Conservation (phyloP, 1,139 yeast species). For the Saccharomyces pastorianus region DNA sequence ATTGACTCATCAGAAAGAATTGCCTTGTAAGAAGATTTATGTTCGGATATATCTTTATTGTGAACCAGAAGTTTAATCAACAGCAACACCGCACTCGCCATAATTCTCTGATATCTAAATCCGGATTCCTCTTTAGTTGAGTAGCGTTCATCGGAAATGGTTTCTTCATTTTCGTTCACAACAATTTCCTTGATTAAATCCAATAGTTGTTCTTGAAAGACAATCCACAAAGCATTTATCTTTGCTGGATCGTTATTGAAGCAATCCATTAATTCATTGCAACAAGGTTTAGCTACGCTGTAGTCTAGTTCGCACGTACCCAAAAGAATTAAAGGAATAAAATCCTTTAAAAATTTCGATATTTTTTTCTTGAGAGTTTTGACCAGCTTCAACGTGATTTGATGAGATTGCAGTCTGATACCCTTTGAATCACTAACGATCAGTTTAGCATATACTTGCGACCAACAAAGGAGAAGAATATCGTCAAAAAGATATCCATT, state of each 20-base stretch:
- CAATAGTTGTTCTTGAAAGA: constrained; percentile 50
- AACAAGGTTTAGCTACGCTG: constrained; percentile 47
- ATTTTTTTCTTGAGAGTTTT: constrained; percentile 47
- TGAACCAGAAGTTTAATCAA: constrained; percentile 37
- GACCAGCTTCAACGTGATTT: constrained; percentile 51
- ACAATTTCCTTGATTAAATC: constrained; percentile 48
- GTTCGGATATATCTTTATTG: constrained; percentile 13
- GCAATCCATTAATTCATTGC: constrained; percentile 40
- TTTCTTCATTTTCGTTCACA: constrained; percentile 48
- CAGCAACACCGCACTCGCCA: constrained; percentile 46
- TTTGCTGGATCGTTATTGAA: constrained; percentile 54
- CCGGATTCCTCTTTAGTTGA: constrained; percentile 58
- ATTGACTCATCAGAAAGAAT: constrained; percentile 18
- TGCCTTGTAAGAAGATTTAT: constrained; percentile 10
- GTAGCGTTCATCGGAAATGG: constrained; percentile 70
- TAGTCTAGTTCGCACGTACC: constrained; percentile 67
- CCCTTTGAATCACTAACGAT: constrained; percentile 61
- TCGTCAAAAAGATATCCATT: constrained; percentile 34
- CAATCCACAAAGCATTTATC: constrained; percentile 50
- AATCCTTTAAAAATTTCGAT: constrained; percentile 58
- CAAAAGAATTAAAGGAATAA: constrained; percentile 64
- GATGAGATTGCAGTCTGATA: constrained; percentile 57
- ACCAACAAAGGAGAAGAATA: constrained; percentile 56
- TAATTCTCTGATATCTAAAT: constrained; percentile 56
- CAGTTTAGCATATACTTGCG: constrained; percentile 72